Base-by-base conservation (phyloP, 306 rosid genomes). In the Rubus idaeus region DNA sequence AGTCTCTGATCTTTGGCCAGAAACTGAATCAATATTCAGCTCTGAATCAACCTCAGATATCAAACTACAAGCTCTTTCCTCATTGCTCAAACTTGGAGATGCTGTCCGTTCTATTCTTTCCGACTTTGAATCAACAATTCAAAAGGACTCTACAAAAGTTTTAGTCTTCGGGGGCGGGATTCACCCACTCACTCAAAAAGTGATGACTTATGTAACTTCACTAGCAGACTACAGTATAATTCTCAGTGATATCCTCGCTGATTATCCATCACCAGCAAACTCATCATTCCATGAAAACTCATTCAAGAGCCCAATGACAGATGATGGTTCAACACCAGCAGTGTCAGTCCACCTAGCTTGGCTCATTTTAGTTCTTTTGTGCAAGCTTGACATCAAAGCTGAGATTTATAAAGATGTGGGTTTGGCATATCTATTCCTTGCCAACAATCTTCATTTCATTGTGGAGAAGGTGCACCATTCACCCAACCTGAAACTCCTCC, bases 321-420 rank as follows among this genome's bases (percentile, higher is more conserved):
- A 39, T 9, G 85, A 83, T 18, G 57, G 68, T 3, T 18, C 84
- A 3, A 65, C 87, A 4, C 71, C 77, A 18, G 60, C 83, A 11
- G 79, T 50, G 5, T 74, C 87, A 4, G 65, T 82, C 61, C 84
- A 84, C 57, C 46, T 86, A n/a, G 87, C 88, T 39, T 84, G 90
- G 86, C 87, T 88, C 47, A 70, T 86, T 52, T 66, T 86, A 41
- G 87, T 80, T 79, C 92, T 88, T 42, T 10, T 88, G 44, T 82
- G 92, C 79, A 88, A 88, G 75, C 86, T 86, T 3, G 88, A 88
- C 55, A 64, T 41, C 53, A 86, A 86, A 78, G 88, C 88, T 23
- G 79, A 75, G 78, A 62, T 72, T 8, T 84, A 84, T 82, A 88
- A 74, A 71, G 88, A 88, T 74, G 90, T 67, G 9, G 63, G 89